Evolutionary conservation across 192 early-diverging fungal species (phyloP).

Genomic region (Coemansia aciculifera): DNA sequence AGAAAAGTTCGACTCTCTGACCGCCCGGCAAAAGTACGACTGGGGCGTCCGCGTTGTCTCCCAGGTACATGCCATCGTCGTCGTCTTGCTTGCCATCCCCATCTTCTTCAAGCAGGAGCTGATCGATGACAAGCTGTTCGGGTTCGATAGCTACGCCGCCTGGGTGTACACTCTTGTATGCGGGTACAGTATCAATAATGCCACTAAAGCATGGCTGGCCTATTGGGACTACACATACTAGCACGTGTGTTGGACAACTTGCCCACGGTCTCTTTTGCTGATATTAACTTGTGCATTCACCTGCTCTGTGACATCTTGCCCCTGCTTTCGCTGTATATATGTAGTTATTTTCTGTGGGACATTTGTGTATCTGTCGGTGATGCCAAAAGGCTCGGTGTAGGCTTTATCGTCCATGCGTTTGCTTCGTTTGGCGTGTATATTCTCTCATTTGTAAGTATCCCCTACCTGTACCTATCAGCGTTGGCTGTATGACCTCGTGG

Average conservation of each 20-base stretch:
- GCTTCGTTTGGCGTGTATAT: slow-evolving; percentile 75
- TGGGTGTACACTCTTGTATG: slow-evolving; percentile 81
- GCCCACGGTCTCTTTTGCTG: background rate
- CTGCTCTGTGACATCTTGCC: background rate
- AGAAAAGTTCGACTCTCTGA: slow-evolving; percentile 62
- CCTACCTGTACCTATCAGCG: background rate
- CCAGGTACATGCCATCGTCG: slow-evolving; percentile 66
- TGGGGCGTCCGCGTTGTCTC: slow-evolving; percentile 84
- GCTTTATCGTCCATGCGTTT: slow-evolving; percentile 81
- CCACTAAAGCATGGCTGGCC: background rate
- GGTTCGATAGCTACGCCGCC: slow-evolving; percentile 67
- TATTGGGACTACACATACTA: background rate
- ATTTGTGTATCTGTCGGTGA: slow-evolving; percentile 65
- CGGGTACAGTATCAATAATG: slow-evolving; percentile 59
- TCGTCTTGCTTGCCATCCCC: slow-evolving; percentile 66
- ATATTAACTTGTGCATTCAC: background rate
- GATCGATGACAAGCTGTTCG: slow-evolving; percentile 64
- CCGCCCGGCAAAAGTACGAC: slow-evolving; percentile 61
- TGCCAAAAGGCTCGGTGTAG: slow-evolving; percentile 68
- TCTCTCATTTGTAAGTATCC: slow-evolving; percentile 60
- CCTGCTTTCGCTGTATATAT: background rate
- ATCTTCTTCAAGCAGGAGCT: slow-evolving; percentile 68
- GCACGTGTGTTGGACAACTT: slow-evolving; percentile 15
- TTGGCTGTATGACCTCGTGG: background rate
- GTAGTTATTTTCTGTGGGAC: slow-evolving; percentile 94